phyloP scores from a whole-genome alignment of 2,329 filamentous ascomycete species.

The Neoscytalidium dimidiatum region DNA sequence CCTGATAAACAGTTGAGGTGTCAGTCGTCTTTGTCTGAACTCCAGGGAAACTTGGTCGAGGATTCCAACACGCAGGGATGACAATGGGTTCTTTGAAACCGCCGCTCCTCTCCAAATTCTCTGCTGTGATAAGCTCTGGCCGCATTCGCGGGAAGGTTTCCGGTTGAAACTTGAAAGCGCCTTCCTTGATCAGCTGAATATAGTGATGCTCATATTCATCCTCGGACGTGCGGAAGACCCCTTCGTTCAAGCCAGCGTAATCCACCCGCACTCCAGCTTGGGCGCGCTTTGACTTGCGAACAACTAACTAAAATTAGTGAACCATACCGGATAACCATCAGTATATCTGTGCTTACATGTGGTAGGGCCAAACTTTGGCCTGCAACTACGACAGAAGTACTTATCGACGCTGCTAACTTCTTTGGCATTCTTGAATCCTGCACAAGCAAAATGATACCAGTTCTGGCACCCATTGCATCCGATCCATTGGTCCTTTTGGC shows the following conservation, averaged over 20 bases:
- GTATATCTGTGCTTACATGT: constrained; percentile 49
- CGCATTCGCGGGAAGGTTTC: constrained; percentile 66
- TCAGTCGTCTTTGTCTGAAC: neutral
- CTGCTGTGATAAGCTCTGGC: constrained; percentile 63
- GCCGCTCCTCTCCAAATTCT: constrained; percentile 63
- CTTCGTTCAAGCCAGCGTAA: constrained; percentile 68
- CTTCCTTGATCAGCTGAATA: constrained; percentile 67
- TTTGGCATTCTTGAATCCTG: constrained; percentile 64
- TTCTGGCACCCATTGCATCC: constrained; percentile 68
- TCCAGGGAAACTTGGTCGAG: constrained; percentile 44
- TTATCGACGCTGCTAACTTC: constrained; percentile 69
- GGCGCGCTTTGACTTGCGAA: constrained; percentile 66
- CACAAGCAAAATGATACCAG: constrained; percentile 70
- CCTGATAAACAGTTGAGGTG: constrained; percentile 18
- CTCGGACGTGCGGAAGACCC: constrained; percentile 64
- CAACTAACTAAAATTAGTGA: constrained; percentile 42
- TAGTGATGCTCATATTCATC: constrained; percentile 68
- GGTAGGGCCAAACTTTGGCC: constrained; percentile 60
- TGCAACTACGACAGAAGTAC: constrained; percentile 64
- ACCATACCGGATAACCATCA: constrained; percentile 16
- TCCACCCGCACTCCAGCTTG: constrained; percentile 62
- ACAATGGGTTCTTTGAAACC: constrained; percentile 69
- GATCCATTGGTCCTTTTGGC: constrained; percentile 64
- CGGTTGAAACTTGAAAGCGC: constrained; percentile 60
- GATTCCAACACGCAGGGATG: constrained; percentile 64